Conservation (phyloP, 1,284 basidiomycete species). For the Ceratobasidium sp. region DNA sequence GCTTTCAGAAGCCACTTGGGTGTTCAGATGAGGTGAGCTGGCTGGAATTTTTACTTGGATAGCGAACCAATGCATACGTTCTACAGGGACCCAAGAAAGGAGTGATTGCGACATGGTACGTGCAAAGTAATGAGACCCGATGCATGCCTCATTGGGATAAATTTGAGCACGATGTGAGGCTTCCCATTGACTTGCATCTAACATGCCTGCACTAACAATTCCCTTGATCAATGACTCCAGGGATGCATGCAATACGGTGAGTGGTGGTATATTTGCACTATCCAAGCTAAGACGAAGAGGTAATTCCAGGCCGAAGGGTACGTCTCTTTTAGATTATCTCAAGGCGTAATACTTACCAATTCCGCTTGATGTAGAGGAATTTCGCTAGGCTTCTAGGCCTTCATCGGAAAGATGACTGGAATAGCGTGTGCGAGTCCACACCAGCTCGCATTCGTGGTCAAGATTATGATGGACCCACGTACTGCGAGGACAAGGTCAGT, state of each 20-base stretch:
- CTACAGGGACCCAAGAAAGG: slow-evolving; percentile 37
- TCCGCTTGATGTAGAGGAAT: slow-evolving; percentile 16
- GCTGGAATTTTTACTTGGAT: background rate
- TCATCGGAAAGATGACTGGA: slow-evolving; percentile 29
- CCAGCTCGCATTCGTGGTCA: slow-evolving; percentile 2
- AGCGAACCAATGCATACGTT: background rate
- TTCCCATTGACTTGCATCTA: background rate
- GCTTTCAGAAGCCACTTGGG: slow-evolving; percentile 34
- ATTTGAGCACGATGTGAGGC: slow-evolving; percentile 33
- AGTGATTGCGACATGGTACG: slow-evolving; percentile 39
- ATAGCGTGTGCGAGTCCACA: slow-evolving; percentile 35
- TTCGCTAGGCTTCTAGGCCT: slow-evolving; percentile 32
- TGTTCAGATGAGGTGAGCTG: slow-evolving; percentile 25
- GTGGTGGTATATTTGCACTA: slow-evolving; percentile 2
- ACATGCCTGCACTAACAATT: background rate
- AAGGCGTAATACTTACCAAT: background rate
- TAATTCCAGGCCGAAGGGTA: slow-evolving; percentile 21
- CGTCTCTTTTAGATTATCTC: background rate
- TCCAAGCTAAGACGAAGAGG: background rate
- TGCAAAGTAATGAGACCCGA: slow-evolving; percentile 29
- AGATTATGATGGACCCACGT: slow-evolving; percentile 13
- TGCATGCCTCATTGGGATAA: slow-evolving; percentile 39
- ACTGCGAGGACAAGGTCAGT: slow-evolving; percentile 39
- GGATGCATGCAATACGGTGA: slow-evolving; percentile 41
- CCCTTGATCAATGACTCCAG: background rate